phyloP scores from a whole-genome alignment of 306 rosid genomes.

The Carpinus viminea region DNA sequence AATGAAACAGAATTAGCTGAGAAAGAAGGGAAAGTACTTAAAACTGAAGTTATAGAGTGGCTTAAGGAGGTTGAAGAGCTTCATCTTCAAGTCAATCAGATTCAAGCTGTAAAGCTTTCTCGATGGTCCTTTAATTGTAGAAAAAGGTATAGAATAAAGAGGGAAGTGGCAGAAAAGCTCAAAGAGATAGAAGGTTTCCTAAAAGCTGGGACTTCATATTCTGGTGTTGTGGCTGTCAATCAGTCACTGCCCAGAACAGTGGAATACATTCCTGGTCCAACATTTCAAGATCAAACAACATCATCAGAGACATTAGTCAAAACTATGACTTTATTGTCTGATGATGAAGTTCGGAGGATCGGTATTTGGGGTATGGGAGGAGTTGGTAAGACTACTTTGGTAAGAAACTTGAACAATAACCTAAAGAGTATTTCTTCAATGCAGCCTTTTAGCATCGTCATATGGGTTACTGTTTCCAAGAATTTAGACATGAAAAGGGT shows the following conservation, averaged over 20 bases:
- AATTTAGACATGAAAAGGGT: conserved; percentile 17
- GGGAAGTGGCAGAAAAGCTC: not conserved
- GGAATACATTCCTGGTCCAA: conserved; percentile 20
- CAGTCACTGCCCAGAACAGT: not conserved
- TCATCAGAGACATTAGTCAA: not conserved
- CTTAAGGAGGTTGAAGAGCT: not conserved
- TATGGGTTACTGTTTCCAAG: conserved; percentile 24
- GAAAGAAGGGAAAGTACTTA: not conserved
- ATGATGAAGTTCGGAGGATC: not conserved
- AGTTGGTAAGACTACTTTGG: conserved; percentile 24
- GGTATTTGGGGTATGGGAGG: conserved; percentile 32
- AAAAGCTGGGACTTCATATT: not conserved
- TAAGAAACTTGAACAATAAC: conserved; percentile 25
- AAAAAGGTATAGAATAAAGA: not conserved
- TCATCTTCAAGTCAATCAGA: not conserved
- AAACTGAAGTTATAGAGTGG: not conserved
- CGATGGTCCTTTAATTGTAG: not conserved
- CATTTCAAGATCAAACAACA: conserved; percentile 19
- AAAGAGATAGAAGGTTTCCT: not conserved
- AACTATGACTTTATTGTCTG: not conserved
- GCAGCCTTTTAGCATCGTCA: conserved; percentile 21
- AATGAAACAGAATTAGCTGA: not conserved
- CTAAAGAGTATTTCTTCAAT: not conserved
- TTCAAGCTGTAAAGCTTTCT: not conserved
- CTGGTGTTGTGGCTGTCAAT: not conserved